Evolutionary conservation across 2,329 filamentous ascomycete genomes (phyloP).

Genomic region (Eurotiales sp.): DNA sequence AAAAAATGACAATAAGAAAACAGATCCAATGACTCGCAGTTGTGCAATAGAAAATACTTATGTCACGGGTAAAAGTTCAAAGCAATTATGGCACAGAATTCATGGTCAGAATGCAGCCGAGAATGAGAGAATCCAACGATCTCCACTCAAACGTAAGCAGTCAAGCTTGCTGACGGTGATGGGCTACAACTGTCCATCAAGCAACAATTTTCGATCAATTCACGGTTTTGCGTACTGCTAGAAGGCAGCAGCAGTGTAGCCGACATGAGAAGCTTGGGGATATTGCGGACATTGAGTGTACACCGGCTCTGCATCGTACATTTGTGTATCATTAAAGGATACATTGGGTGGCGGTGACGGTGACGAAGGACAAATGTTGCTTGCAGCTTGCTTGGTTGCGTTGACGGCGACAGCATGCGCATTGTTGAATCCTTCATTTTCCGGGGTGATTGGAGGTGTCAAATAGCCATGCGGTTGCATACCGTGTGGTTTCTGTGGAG

Average conservation of each 20-base stretch:
- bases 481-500: conserved; percentile 36
- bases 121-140: conserved; percentile 26
- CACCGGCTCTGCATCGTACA: conserved; percentile 32
- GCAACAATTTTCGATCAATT: conserved; percentile 13
- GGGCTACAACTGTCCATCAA: conserved; percentile 10
- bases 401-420: conserved; percentile 21
- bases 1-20: conserved; percentile 4
- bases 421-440: conserved; percentile 39
- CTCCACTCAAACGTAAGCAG: conserved; percentile 22
- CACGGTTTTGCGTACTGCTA: conserved; percentile 8
- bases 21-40: conserved; percentile 12
- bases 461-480: conserved; percentile 41
- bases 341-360: conserved; percentile 34
- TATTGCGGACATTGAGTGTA: conserved; percentile 34
- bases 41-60: conserved; percentile 10
- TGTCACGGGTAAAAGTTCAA: conserved; percentile 10
- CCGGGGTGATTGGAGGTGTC: conserved; percentile 47
- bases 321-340: conserved; percentile 34
- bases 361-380: conserved; percentile 33
- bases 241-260: conserved; percentile 30
- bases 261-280: conserved; percentile 31
- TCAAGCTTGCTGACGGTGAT: conserved; percentile 4
- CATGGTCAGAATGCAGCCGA: conserved; percentile 11
- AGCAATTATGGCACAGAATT: conserved; percentile 20
- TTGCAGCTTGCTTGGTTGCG: conserved; percentile 28